Evolutionary conservation across 192 early-diverging fungal genomes (phyloP), one percentile per base, ranked within the genome.

Genomic region (Coemansia reversa): DNA sequence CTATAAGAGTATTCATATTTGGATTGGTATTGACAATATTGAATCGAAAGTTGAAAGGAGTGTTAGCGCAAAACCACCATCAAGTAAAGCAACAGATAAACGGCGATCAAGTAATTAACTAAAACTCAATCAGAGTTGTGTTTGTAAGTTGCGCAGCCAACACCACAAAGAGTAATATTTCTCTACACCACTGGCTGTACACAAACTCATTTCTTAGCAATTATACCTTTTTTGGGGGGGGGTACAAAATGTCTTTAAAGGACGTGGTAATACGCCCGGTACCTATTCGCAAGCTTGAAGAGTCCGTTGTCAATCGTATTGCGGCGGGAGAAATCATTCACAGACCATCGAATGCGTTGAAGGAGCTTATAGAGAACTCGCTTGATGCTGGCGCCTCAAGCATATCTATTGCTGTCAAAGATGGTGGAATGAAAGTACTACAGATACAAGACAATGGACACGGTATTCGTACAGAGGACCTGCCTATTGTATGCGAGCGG

Each of bases 261-360:
- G 39, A 11, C 22, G 20, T 16, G 25, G 27, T 47, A 11, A 30
- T 60, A 25, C 61, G 58, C 24, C 71, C 71, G 8, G 68, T 65
- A 23, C 86, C 86, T 0, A 98, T 98, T 59, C 85, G 82, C 51
- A 86, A 87, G 64, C 87, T 98, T 4, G 91, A 96, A 54, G 85
- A 91, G 66, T 75, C 87, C 12, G 95, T 97, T 18, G 86, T 98
- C 51, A 98, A 98, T 80, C 83, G 93, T 53, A 98, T 98, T 66
- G 97, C 97, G 7, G 97, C 97, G 3, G 97, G 97, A 51, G 97
- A 98, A 90, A 92, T 98, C 47, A 98, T 99, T 58, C 92, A 96
- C 58, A 82, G 95, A 18, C 95, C 97, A 18, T 87, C 94, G 4
- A 98, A 99, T 72, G 95, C 95, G 18, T 74, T 97, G 22, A 99